These are phyloP conservation scores for Tuber aestivum DNA, from an alignment of 495 filamentous ascomycete species.

Conservation along the genomic window DNA sequence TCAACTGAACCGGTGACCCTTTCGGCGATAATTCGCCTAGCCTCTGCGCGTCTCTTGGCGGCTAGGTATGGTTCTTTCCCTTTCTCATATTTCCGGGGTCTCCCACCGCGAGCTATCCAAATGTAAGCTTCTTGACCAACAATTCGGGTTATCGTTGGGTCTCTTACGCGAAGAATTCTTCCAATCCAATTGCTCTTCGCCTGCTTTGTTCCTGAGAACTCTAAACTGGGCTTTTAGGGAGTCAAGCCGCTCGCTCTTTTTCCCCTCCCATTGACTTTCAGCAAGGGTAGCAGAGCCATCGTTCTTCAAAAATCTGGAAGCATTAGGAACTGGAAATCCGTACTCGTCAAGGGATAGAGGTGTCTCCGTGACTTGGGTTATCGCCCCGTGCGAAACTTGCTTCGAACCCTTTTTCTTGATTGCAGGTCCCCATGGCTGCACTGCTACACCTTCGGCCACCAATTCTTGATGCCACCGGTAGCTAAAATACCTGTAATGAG, in stretches of 20 bases:
- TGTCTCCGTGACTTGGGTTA: slow-evolving; percentile 41
- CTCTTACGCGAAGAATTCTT: slow-evolving; percentile 31
- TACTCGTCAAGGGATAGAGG: slow-evolving; percentile 50
- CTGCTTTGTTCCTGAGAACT: slow-evolving; percentile 26
- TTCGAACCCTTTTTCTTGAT: slow-evolving; percentile 43
- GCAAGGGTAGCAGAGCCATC: slow-evolving; percentile 49
- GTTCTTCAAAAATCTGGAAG: slow-evolving; percentile 43
- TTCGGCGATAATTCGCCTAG: slow-evolving; percentile 15
- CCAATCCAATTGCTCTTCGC: slow-evolving; percentile 24
- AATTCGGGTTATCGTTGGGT: not conserved
- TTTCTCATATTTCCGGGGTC: slow-evolving; percentile 43
- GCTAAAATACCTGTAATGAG: slow-evolving; percentile 58
- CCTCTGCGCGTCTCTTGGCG: slow-evolving; percentile 31
- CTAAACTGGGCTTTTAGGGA: slow-evolving; percentile 35
- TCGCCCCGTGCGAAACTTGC: slow-evolving; percentile 28
- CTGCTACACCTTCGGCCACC: slow-evolving; percentile 52
- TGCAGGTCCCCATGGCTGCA: slow-evolving; percentile 53
- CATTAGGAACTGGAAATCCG: slow-evolving; percentile 48
- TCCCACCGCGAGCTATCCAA: slow-evolving; percentile 35
- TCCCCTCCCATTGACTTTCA: slow-evolving; percentile 44
- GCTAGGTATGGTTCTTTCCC: slow-evolving; percentile 42
- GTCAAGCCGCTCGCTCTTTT: slow-evolving; percentile 39
- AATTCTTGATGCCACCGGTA: slow-evolving; percentile 53
- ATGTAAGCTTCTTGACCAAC: slow-evolving; percentile 13
- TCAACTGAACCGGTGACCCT: not conserved